Evolutionary conservation across 805 yeast genomes (phyloP), one percentile per base, ranked within the genome.

Genomic region (Candida yuanshanica): DNA sequence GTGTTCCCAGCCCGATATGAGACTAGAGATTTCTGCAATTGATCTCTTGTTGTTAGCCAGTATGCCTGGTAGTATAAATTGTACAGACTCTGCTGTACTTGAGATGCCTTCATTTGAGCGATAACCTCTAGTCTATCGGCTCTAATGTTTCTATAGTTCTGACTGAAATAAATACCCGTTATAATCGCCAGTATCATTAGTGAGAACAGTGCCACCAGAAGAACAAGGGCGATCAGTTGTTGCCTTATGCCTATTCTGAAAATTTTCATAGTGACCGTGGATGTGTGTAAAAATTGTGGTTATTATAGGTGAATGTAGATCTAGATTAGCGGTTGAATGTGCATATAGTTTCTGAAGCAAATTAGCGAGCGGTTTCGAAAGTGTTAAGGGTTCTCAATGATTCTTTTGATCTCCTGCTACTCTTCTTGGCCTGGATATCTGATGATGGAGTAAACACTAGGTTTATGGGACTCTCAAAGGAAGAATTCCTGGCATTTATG

Each of bases 41-140:
- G 60, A 43, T 79, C 84, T 50, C 81, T 72, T 4, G 77, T 68
- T 2, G 86, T 65, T 9, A 88, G 64, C 68, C 83, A 79, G 42
- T 72, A 72, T 3, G 81, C 73, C 59, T 87, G 95, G 55, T 81
- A 84, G 57, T 78, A 81, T 21, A 77, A 65, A 45, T 69, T 73
- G 44, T 74, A 74, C 43, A 85, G 64, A 32, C 77, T 74, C 61
- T 87, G 96, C 41, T 72, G 73, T 17, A 88, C 67, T 59, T 89
- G 96, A 0, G 90, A 75, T 0, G 91, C 78, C 59, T 87, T 88
- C 42, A 89, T 66, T 58, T 84, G 84, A 2, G 95, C 84, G 17
- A 88, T 84, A 34, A 86, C 86, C 51, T 75, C 76, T 20, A 89
- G 65, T 42, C 89, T 73, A 46, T 85, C 89, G 1, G 81, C 77